Percentiles rank a stretch among this genome's conserved stretches.
Evolutionary conservation across 352 stramenopile genomes (phyloP).

Genomic region (Phytophthora foliorum): DNA sequence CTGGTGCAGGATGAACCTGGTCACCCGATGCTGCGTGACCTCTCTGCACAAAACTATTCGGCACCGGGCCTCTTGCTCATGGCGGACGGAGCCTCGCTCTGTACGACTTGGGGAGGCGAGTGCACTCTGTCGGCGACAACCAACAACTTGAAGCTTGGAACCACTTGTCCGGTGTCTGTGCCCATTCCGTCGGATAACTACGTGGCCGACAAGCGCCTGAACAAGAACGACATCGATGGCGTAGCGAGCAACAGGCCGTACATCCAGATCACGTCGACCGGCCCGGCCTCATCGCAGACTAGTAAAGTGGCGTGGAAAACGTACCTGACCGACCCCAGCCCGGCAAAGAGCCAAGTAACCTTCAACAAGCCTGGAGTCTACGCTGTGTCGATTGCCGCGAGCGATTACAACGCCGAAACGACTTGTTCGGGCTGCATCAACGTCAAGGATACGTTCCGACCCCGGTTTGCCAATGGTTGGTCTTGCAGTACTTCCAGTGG

Average conservation of each 20-base stretch:
- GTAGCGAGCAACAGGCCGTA: not conserved
- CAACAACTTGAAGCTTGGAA: constrained; percentile 15
- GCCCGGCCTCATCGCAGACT: not conserved
- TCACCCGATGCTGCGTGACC: constrained; percentile 9
- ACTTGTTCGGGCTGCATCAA: constrained; percentile 55
- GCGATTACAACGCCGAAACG: constrained; percentile 44
- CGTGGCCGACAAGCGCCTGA: constrained; percentile 47
- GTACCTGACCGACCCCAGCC: constrained; percentile 39
- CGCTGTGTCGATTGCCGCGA: constrained; percentile 41
- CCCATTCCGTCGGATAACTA: constrained; percentile 70
- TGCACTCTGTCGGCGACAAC: not conserved
- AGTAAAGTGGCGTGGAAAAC: constrained; percentile 38
- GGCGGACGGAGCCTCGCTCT: not conserved
- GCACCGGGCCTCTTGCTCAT: not conserved
- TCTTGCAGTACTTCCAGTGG: not conserved
- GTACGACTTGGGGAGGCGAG: not conserved
- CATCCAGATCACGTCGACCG: constrained; percentile 19
- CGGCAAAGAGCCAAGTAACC: constrained; percentile 40
- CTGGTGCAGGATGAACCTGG: constrained; percentile 8
- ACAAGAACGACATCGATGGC: constrained; percentile 27
- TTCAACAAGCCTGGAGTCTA: constrained; percentile 55
- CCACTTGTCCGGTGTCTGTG: constrained; percentile 11
- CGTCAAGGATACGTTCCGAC: constrained; percentile 55
- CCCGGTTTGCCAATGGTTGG: constrained; percentile 12
- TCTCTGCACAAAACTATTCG: constrained; percentile 3